Conservation (phyloP, 83 land plant genomes). For the Larix sibirica region DNA sequence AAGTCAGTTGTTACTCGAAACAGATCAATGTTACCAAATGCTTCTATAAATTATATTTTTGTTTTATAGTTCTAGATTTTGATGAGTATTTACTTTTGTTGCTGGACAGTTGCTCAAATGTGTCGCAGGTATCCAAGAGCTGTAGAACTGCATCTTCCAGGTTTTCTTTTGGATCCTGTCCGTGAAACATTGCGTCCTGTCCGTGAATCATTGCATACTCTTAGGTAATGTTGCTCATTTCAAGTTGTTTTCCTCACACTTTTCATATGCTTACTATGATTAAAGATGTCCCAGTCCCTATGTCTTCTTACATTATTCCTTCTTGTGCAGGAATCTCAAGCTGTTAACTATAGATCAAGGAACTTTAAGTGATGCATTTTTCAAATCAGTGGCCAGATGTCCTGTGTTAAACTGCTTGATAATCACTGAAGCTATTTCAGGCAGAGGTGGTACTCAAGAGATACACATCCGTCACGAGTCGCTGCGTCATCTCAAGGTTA, state of each 20-base stretch:
- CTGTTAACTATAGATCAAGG: conserved; percentile 60
- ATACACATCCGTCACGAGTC: too few species aligned
- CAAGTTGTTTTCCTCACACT: not conserved
- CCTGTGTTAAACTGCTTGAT: conserved; percentile 39
- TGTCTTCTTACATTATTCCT: not conserved
- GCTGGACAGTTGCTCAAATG: not conserved
- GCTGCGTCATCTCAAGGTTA: too few species aligned
- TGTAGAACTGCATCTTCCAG: not conserved
- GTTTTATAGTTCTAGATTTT: not conserved
- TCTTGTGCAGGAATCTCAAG: conserved; percentile 59
- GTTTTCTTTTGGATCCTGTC: conserved; percentile 64
- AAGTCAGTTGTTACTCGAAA: not conserved
- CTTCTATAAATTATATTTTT: not conserved
- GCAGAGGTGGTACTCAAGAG: too few species aligned
- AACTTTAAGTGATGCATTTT: conserved; percentile 55
- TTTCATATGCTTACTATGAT: not conserved
- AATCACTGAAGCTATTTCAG: conserved; percentile 41
- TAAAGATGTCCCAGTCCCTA: not conserved
- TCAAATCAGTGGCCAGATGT: conserved; percentile 42
- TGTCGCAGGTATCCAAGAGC: too few species aligned
- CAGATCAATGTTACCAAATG: not conserved
- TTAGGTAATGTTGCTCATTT: conserved; percentile 49
- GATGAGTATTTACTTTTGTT: not conserved
- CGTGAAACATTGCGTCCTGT: conserved; percentile 64
- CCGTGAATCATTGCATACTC: conserved; percentile 55